These are phyloP conservation scores for Arthonia radiata DNA, from an alignment of 495 filamentous ascomycete species.

Conservation along the genomic window DNA sequence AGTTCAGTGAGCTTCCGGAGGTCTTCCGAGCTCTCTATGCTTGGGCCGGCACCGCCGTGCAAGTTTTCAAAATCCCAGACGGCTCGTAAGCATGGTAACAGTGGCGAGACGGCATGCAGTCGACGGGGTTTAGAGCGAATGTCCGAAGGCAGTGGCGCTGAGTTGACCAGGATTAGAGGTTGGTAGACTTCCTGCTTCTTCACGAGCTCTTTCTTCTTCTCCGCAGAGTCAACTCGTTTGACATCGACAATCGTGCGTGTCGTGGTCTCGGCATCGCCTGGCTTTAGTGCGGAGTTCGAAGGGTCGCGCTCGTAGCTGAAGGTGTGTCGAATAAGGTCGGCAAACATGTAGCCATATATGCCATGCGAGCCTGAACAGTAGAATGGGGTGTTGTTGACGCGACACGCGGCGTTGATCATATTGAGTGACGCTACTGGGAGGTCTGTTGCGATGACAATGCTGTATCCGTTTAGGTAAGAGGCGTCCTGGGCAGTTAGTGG, in stretches of 20 bases:
- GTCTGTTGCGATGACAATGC: conserved; percentile 80
- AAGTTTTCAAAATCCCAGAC: conserved; percentile 52
- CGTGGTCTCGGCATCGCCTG: conserved; percentile 47
- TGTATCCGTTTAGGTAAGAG: conserved; percentile 51
- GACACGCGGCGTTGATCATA: conserved; percentile 59
- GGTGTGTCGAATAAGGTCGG: conserved; percentile 67
- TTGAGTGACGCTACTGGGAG: conserved; percentile 46
- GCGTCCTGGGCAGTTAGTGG: conserved; percentile 26
- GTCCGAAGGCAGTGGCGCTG: conserved; percentile 45
- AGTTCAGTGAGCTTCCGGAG: conserved; percentile 36
- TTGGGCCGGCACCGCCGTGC: conserved; percentile 27
- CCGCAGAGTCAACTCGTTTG: too few relatives aligned
- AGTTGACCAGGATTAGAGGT: conserved; percentile 54
- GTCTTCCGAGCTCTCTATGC: conserved; percentile 30
- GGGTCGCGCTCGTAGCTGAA: conserved; percentile 69
- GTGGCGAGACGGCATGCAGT: conserved; percentile 48
- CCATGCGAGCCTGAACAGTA: conserved; percentile 77
- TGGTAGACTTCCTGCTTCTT: conserved; percentile 79
- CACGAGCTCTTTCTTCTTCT: conserved; percentile 68
- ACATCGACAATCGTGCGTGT: conserved; percentile 54
- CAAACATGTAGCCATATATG: conserved; percentile 85
- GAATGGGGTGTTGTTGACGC: conserved; percentile 49
- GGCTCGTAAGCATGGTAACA: conserved; percentile 58
- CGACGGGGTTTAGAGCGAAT: conserved; percentile 37
- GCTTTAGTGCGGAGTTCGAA: conserved; percentile 43